Evolutionary conservation across 2,329 filamentous ascomycete species (phyloP), one percentile per base, ranked within the genome.

Genomic region (Paradendryphiella salina): DNA sequence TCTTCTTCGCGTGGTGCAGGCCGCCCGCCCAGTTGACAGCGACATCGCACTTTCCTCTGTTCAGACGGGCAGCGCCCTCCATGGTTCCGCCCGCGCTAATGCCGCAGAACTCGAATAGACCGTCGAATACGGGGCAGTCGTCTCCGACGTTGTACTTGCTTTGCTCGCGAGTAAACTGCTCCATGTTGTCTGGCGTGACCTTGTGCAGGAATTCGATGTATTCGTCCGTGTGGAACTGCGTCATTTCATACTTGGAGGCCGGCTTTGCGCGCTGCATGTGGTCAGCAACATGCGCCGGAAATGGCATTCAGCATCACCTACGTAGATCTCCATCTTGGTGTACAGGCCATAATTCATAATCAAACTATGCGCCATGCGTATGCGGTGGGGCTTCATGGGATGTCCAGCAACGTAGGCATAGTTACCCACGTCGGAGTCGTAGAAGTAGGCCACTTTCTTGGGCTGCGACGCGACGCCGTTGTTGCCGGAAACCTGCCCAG

Each of bases 101-200:
- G 14, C 83, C 84, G 63, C 85, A 87, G 69, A 87, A 88, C 66
- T 88, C 85, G 56, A 87, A 88, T 13, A 88, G 76, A 13, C 85
- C 85, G 60, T 88, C 85, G 54, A 88, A 88, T 0, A 88, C 85
- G 1, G 85, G 85, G 61, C 78, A 80, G 54, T 80, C 78, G 50
- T 80, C 85, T 46, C 85, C 85, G 48, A 87, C 84, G 54, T 87
- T 87, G 74, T 86, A 79, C 76, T 80, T 84, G 83, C 89, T 87
- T 73, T 97, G 92, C 73, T 99, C 94, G 64, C 92, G 89, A 63
- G 87, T 83, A 70, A 90, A 97, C 59, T 83, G 84, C 64, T 99
- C 95, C 90, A 97, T 97, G 72, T 99, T 99, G 77, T 99, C 94
- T 1, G 94, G 95, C 0, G 94, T 97, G 47, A 99, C 94, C 65